A percentile compares a stretch with the other conserved stretches of the same genome.
phyloP scores from a whole-genome alignment of 2,329 filamentous ascomycete genomes.

The Cadophora sp. region DNA sequence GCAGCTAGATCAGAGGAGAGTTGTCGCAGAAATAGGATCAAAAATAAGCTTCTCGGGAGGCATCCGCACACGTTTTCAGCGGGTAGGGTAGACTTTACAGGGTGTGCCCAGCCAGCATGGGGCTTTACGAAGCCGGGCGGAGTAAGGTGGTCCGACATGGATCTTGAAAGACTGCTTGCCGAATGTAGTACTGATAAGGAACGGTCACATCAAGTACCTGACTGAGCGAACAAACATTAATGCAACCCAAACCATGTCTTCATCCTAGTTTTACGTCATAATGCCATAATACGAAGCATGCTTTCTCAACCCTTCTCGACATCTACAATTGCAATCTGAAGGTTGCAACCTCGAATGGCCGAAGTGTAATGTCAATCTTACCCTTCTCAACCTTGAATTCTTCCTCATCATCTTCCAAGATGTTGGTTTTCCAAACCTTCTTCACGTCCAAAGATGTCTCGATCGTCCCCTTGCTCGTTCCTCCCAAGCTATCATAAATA shows the following conservation, averaged over 20 bases:
- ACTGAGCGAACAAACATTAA: not conserved
- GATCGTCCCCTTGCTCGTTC: conserved; percentile 75
- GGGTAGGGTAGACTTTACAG: not conserved
- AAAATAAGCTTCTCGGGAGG: not conserved
- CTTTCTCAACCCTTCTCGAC: not conserved
- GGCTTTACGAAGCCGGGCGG: not conserved
- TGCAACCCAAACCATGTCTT: not conserved
- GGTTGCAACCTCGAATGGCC: conserved; percentile 86
- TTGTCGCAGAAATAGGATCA: not conserved
- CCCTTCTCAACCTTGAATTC: conserved; percentile 57
- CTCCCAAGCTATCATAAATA: conserved; percentile 88
- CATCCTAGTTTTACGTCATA: not conserved
- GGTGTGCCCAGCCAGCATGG: not conserved
- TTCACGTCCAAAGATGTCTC: conserved; percentile 71
- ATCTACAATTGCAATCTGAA: conserved; percentile 67
- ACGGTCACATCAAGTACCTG: not conserved
- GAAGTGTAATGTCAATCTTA: conserved; percentile 67
- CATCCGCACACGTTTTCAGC: not conserved
- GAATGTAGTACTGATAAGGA: too few species aligned
- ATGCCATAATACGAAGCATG: not conserved
- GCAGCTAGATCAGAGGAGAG: not conserved
- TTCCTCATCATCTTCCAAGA: conserved; percentile 86
- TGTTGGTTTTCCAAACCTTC: conserved; percentile 81
- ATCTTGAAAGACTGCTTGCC: too few species aligned
- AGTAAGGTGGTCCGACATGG: too few species aligned